Evolutionary conservation across 1,284 basidiomycete species (phyloP), one percentile per base, ranked within the genome.

Genomic region (Heterobasidion annosum): DNA sequence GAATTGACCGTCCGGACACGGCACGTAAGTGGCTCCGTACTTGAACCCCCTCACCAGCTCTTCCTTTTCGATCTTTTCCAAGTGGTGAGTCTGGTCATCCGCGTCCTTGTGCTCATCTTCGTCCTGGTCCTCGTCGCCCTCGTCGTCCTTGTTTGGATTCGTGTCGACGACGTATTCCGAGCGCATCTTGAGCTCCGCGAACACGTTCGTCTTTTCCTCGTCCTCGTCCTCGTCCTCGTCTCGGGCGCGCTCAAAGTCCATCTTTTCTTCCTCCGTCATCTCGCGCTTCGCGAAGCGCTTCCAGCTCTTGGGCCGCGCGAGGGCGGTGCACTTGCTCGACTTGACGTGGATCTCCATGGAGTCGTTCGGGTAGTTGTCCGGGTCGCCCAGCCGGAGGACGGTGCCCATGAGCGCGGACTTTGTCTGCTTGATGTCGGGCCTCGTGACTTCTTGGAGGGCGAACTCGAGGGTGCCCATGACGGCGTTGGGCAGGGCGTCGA

Each of bases 21-120:
- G 91, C 1, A 86, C 86, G 67, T 93, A 93, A 2, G 88, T 91
- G 3, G 89, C 85, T 5, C 96, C 96, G 61, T 98, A 97, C 67
- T 93, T 91, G 78, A 90, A 98, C 0, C 93, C 96, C 58, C 81
- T 78, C 18, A 88, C 73, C 13, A 93, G 81, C 15, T 85, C 74
- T 55, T 93, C 88, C 63, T 85, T 83, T 59, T 88, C 84, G 4
- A 90, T 77, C 59, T 75, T 79, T 34, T 54, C 51, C 12, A 51
- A 50, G 34, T 18, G 15, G 15, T 47, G 13, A 13, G 16, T 32
- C 18, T 16, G 2, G 12, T 10, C 16, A 18, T 19, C 10, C n/a
- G 15, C 34, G 5, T 69, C 67, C 49, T 71, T 68, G 7, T 66
- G 63, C 25, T 67, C 61, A 19, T 70, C 62, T 25, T 69, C 67